These are phyloP conservation scores for Cryptosporidium sp. DNA, from an alignment of 169 alveolate genomes.

Conservation along the genomic window DNA sequence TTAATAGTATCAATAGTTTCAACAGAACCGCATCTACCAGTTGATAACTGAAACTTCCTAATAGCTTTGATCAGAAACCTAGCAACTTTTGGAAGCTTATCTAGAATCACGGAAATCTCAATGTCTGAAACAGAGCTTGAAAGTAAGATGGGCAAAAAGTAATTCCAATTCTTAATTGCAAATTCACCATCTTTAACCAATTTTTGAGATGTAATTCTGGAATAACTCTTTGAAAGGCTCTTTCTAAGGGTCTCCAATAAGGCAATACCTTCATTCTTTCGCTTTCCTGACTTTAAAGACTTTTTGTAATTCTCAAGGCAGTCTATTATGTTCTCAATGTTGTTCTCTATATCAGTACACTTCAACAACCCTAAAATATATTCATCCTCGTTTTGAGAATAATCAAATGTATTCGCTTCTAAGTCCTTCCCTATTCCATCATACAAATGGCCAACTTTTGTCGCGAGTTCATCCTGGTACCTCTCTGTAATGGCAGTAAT, in stretches of 20 bases:
- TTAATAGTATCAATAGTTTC: constrained; percentile 29
- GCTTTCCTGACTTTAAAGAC: not conserved
- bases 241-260: not conserved
- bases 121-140: constrained; percentile 18
- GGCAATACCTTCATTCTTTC: not conserved
- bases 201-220: constrained; percentile 12
- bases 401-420: constrained; percentile 19
- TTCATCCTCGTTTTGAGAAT: constrained; percentile 23
- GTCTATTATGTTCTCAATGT: not conserved
- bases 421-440: constrained; percentile 50
- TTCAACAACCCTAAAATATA: constrained; percentile 20
- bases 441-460: constrained; percentile 9
- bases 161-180: constrained; percentile 38
- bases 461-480: not conserved
- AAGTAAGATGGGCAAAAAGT: constrained; percentile 38
- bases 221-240: not conserved
- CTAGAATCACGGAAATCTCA: constrained; percentile 28
- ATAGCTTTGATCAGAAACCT: constrained; percentile 42
- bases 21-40: constrained; percentile 8
- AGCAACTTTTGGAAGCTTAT: constrained; percentile 17
- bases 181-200: constrained; percentile 24
- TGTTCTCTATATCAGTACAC: constrained; percentile 5
- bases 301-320: constrained; percentile 14
- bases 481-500: constrained; percentile 28
- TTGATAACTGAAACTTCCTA: constrained; percentile 20